phyloP scores from a whole-genome alignment of 768 basidiomycete species.

The Lepiota venenata region DNA sequence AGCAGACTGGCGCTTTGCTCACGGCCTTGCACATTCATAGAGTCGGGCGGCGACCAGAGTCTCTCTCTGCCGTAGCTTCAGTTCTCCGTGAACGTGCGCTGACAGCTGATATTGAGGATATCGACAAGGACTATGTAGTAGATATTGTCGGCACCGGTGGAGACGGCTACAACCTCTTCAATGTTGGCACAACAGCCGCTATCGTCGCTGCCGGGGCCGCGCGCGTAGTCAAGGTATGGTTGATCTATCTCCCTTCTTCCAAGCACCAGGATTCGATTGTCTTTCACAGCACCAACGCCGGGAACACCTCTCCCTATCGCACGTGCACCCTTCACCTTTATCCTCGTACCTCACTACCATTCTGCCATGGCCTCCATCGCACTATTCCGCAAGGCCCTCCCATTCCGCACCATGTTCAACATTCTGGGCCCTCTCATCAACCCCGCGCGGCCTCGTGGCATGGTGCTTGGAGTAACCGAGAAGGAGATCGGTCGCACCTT shows the following conservation, averaged over 20 bases:
- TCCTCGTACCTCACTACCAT: slow-evolving; percentile 93
- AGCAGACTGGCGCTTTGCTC: slow-evolving; percentile 87
- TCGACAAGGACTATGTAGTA: slow-evolving; percentile 69
- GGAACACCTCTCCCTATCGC: slow-evolving; percentile 55
- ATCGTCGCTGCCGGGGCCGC: slow-evolving; percentile 94
- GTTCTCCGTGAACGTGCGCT: slow-evolving; percentile 70
- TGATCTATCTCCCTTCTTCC: too few relatives aligned
- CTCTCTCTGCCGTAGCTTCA: slow-evolving; percentile 75
- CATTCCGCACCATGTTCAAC: slow-evolving; percentile 97
- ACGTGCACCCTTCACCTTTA: slow-evolving; percentile 82
- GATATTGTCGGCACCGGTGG: slow-evolving; percentile 94
- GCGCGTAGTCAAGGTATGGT: slow-evolving; percentile 86
- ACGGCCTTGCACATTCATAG: slow-evolving; percentile 80
- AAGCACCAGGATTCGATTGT: slow-evolving; percentile 51
- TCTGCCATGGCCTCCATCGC: slow-evolving; percentile 79
- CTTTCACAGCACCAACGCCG: slow-evolving; percentile 64
- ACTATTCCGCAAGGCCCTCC: slow-evolving; percentile 80
- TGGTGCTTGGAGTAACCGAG: slow-evolving; percentile 90
- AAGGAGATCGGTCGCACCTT: slow-evolving; percentile 79
- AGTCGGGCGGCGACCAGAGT: slow-evolving; percentile 71
- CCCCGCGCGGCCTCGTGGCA: slow-evolving; percentile 80
- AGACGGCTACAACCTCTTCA: slow-evolving; percentile 94
- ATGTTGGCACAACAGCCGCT: slow-evolving; percentile 93
- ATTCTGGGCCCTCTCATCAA: slow-evolving; percentile 92
- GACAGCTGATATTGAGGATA: slow-evolving; percentile 54